Conservation (phyloP, 2,329 filamentous ascomycete genomes). For the Myotisia sp. region DNA sequence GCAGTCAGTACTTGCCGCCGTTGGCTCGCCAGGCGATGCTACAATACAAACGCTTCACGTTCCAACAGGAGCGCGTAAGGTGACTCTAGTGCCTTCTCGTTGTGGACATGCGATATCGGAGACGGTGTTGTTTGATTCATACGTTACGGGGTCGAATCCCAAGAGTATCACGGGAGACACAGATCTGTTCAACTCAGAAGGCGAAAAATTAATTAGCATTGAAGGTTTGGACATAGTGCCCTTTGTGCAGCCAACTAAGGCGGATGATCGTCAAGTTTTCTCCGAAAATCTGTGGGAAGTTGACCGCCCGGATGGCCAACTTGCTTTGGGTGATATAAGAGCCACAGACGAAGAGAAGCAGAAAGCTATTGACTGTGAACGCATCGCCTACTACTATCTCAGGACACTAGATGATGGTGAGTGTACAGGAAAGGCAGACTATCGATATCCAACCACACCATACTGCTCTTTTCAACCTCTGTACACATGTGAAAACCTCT, state of each 20-base stretch:
- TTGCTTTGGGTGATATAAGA: not conserved
- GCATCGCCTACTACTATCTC: not conserved
- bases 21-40: constrained; percentile 12
- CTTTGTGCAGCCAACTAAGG: not conserved
- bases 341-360: not conserved
- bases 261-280: constrained; percentile 1
- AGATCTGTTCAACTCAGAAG: no score
- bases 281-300: not conserved
- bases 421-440: no score
- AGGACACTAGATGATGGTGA: not conserved
- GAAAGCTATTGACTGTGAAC: no score
- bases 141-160: no score
- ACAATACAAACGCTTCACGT: constrained; percentile 12
- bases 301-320: not conserved
- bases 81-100: not conserved
- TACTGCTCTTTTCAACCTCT: no score
- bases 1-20: constrained; percentile 12
- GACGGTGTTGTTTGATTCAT: no score
- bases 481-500: no score
- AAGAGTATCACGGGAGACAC: no score
- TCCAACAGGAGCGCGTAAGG: constrained; percentile 10
- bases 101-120: no score
- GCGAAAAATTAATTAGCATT: not conserved
- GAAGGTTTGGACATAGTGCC: not conserved
- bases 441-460: no score